A percentile compares a stretch with the other conserved stretches of the same genome.
These are phyloP conservation scores for Rosellinia necatrix DNA, from an alignment of 2,329 filamentous ascomycete species.

Conservation along the genomic window DNA sequence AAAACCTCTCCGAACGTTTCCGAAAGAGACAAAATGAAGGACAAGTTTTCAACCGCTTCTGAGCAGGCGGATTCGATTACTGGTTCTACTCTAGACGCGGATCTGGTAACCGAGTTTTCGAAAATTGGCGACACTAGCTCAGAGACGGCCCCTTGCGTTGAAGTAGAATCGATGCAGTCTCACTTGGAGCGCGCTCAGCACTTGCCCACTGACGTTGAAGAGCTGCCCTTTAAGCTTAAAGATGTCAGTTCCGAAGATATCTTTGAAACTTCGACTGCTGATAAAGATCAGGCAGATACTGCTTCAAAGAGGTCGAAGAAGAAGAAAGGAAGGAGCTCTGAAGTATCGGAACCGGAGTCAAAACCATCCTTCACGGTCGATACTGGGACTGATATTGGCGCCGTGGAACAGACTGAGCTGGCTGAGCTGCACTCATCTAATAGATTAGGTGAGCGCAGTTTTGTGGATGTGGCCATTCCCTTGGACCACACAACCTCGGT, in stretches of 20 bases:
- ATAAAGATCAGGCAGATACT: constrained; percentile 16
- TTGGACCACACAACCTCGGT: not conserved
- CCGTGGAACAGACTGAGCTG: constrained; percentile 1
- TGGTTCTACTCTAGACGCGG: not conserved
- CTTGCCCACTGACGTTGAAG: not conserved
- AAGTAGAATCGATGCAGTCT: not conserved
- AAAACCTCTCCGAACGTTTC: constrained; percentile 29
- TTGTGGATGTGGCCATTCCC: not conserved
- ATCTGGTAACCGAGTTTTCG: not conserved
- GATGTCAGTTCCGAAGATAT: constrained; percentile 9
- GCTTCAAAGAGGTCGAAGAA: constrained; percentile 27
- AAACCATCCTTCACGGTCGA: not conserved
- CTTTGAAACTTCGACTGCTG: constrained; percentile 5
- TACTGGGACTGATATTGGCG: not conserved
- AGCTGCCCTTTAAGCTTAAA: not conserved
- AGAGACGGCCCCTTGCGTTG: not conserved
- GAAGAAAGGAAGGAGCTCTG: constrained; percentile 18
- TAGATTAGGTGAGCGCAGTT: not conserved
- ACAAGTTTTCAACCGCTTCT: constrained; percentile 29
- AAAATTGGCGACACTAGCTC: not conserved
- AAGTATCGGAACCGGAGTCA: not conserved
- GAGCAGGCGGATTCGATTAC: constrained; percentile 18
- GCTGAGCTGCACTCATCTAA: not conserved
- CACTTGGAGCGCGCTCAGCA: not conserved
- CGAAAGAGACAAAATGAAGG: constrained; percentile 38